Percentiles rank a stretch among this genome's conserved stretches.
These are phyloP conservation scores for Trypanosoma conorhini DNA, from an alignment of 208 protist genomes.

Conservation along the genomic window DNA sequence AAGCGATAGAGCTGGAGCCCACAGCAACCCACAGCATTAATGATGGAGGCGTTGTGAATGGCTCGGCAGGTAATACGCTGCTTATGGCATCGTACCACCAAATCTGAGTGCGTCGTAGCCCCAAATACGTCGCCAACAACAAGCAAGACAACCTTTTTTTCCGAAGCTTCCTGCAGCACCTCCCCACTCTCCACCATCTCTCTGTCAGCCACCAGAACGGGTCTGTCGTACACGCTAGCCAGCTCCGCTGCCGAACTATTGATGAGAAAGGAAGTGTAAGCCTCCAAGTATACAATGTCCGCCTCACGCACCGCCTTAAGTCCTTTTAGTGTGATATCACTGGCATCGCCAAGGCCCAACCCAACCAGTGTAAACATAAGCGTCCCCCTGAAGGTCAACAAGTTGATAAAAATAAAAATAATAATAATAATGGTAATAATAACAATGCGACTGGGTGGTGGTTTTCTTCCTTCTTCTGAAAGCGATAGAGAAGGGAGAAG, in stretches of 20 bases:
- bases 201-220: constrained; percentile 94
- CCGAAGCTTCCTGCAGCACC: constrained; percentile 87
- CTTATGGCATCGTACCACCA: constrained; percentile 95
- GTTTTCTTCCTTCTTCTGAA: neutral
- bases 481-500: constrained; percentile 8
- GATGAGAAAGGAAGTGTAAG: constrained; percentile 99
- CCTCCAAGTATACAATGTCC: constrained; percentile 97
- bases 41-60: constrained; percentile 99
- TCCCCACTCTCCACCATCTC: constrained; percentile 95
- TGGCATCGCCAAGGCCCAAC: constrained; percentile 97
- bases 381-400: neutral
- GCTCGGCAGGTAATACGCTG: constrained; percentile 80
- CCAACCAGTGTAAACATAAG: constrained; percentile 95
- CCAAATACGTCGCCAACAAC: constrained; percentile 99
- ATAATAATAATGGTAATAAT: too few species aligned
- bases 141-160: constrained; percentile 95
- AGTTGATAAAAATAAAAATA: constrained; percentile 2
- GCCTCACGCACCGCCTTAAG: constrained; percentile 94
- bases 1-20: constrained; percentile 99
- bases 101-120: constrained; percentile 99
- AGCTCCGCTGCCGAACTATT: constrained; percentile 76
- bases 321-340: constrained; percentile 98
- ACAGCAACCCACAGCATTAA: constrained; percentile 98
- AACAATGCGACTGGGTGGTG: neutral
- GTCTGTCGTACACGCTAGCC: constrained; percentile 88